These are phyloP conservation scores for Gossypium ekmanianum DNA, from an alignment of 345 rosid genomes.

Conservation along the genomic window DNA sequence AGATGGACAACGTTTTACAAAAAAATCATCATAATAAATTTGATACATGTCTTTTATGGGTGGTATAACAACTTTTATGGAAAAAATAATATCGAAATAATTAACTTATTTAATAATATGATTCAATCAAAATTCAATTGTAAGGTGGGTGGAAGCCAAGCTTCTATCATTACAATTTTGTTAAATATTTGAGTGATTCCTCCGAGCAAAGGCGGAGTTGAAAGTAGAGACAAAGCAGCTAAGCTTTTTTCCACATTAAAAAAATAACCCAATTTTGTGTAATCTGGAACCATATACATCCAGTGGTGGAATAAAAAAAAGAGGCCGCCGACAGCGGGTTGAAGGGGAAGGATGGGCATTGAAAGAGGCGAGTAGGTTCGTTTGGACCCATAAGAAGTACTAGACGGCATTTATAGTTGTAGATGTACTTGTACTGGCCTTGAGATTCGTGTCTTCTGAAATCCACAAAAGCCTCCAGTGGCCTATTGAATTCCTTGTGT, in stretches of 20 bases:
- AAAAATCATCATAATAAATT: too few relatives aligned
- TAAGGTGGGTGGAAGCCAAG: constrained; percentile 52
- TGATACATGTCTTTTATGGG: too few relatives aligned
- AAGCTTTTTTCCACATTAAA: constrained; percentile 25
- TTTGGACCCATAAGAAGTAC: constrained; percentile 23
- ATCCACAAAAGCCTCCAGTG: background rate
- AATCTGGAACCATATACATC: background rate
- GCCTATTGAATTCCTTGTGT: background rate
- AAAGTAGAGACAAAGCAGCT: constrained; percentile 45
- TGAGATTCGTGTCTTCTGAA: background rate
- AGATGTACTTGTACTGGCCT: constrained; percentile 12
- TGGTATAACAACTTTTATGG: too few relatives aligned
- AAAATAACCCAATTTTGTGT: background rate
- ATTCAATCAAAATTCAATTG: constrained; percentile 17
- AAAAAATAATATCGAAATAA: too few relatives aligned
- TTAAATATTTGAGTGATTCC: constrained; percentile 43
- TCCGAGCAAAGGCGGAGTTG: constrained; percentile 19
- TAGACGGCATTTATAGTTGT: constrained; percentile 18
- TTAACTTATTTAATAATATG: too few relatives aligned
- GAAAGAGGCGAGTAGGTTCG: background rate
- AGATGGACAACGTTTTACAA: too few relatives aligned
- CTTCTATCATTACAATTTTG: too few relatives aligned
- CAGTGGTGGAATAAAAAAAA: background rate
- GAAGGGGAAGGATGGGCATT: constrained; percentile 7
- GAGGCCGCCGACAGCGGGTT: constrained; percentile 33